Percentiles rank a stretch among this genome's conserved stretches.
phyloP scores from a whole-genome alignment of 192 early-diverging fungal species.

The Irineochytrium annulatum region DNA sequence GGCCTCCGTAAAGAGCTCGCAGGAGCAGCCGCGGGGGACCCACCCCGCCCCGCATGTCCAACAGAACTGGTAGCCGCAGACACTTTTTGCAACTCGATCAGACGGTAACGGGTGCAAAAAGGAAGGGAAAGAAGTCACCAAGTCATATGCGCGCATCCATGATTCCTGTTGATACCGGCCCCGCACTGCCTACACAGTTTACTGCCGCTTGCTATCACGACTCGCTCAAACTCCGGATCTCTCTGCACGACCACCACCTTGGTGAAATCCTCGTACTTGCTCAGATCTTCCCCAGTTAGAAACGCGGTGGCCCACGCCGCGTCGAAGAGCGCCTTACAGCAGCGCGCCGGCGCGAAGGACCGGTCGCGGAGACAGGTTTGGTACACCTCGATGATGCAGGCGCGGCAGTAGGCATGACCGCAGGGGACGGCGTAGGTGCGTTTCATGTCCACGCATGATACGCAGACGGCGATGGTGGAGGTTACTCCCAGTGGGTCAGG shows the following conservation, averaged over 20 bases:
- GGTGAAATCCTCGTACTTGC: not conserved
- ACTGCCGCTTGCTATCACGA: slow-evolving; percentile 14
- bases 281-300: not conserved
- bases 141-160: slow-evolving; percentile 23
- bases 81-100: too few species aligned
- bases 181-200: slow-evolving; percentile 19
- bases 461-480: too few species aligned
- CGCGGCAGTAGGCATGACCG: slow-evolving; percentile 10
- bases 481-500: too few species aligned
- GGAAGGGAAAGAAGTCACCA: too few species aligned
- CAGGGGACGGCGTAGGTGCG: too few species aligned
- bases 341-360: slow-evolving; percentile 12
- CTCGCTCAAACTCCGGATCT: slow-evolving; percentile 15
- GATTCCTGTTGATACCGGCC: slow-evolving; percentile 16
- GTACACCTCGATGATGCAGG: slow-evolving; percentile 6
- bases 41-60: slow-evolving; percentile 13
- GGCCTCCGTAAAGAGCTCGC: slow-evolving; percentile 7
- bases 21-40: slow-evolving; percentile 16
- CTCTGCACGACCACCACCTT: not conserved
- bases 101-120: too few species aligned
- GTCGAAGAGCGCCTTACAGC: slow-evolving; percentile 13
- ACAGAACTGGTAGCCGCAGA: slow-evolving; percentile 18
- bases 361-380: slow-evolving; percentile 9
- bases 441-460: too few species aligned
- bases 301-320: not conserved